These are phyloP conservation scores for Penicillium fuscoglaucum DNA, from an alignment of 2,329 filamentous ascomycete genomes.

Conservation along the genomic window DNA sequence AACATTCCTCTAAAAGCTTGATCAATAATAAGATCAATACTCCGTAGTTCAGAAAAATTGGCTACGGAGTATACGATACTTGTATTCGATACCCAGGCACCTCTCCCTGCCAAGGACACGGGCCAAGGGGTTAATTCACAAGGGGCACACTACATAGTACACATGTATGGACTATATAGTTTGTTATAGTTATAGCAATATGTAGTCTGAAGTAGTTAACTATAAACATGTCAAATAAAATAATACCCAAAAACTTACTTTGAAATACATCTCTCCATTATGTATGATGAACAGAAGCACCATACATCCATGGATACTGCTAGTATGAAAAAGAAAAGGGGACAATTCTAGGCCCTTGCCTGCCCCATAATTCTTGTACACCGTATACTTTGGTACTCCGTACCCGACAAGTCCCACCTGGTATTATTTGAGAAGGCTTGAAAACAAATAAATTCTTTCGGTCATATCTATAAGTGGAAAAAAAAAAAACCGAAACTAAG, in stretches of 20 bases:
- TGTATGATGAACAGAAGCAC: background rate
- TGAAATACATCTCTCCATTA: no score
- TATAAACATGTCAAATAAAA: background rate
- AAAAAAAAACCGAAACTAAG: background rate
- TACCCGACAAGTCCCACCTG: background rate
- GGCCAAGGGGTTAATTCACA: background rate
- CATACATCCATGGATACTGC: no score
- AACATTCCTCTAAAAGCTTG: background rate
- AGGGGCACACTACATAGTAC: background rate
- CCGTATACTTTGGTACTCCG: background rate
- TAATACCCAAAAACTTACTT: background rate
- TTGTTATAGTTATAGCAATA: no score
- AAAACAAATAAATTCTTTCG: conserved; percentile 7
- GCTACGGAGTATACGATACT: background rate
- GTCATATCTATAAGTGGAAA: conserved; percentile 8
- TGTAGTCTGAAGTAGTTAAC: background rate
- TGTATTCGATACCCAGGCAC: background rate
- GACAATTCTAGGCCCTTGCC: conserved; percentile 16
- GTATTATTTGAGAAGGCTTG: background rate
- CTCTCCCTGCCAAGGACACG: background rate
- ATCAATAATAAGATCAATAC: background rate
- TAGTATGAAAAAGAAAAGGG: background rate
- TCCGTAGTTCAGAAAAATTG: background rate
- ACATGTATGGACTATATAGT: background rate
- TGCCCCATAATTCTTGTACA: conserved; percentile 5